Conservation (phyloP, 169 alveolate genomes). For the Cryptosporidium tyzzeri region DNA sequence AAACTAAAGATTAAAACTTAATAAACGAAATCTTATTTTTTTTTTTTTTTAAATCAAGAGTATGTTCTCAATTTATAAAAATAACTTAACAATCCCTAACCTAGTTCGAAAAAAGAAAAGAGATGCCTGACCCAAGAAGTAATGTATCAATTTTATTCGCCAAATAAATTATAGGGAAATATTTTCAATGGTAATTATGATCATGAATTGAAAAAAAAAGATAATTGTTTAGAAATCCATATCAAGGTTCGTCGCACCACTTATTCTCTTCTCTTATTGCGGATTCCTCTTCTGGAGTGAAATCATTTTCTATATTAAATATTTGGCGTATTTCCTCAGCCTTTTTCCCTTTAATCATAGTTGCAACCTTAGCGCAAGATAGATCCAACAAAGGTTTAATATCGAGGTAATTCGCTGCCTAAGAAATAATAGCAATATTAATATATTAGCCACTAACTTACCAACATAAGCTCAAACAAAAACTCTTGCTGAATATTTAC, state of each 20-base stretch:
- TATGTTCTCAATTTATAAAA: neutral
- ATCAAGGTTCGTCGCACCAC: slow-evolving; percentile 94
- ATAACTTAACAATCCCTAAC: neutral
- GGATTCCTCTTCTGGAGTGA: slow-evolving; percentile 96
- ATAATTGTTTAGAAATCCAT: neutral
- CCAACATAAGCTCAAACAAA: slow-evolving; percentile 91
- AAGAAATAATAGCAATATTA: slow-evolving; percentile 15
- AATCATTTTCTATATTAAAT: slow-evolving; percentile 93
- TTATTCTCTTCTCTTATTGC: slow-evolving; percentile 94
- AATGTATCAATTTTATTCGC: neutral
- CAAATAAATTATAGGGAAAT: neutral
- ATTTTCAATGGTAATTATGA: neutral
- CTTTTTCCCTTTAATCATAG: slow-evolving; percentile 93
- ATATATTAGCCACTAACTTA: slow-evolving; percentile 26
- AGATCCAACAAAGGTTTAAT: slow-evolving; percentile 93
- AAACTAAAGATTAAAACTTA: slow-evolving; percentile 22
- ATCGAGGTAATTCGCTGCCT: slow-evolving; percentile 95
- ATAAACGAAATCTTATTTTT: neutral
- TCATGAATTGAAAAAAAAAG: neutral
- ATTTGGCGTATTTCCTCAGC: slow-evolving; percentile 94
- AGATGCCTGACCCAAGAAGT: slow-evolving; percentile 1
- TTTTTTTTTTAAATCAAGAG: neutral
- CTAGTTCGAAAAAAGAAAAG: neutral
- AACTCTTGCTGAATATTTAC: slow-evolving; percentile 92
- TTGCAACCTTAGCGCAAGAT: slow-evolving; percentile 94